Percentiles rank a stretch among this genome's conserved stretches.
Conservation (phyloP, 352 stramenopile genomes). For the Phytophthora ramorum region DNA sequence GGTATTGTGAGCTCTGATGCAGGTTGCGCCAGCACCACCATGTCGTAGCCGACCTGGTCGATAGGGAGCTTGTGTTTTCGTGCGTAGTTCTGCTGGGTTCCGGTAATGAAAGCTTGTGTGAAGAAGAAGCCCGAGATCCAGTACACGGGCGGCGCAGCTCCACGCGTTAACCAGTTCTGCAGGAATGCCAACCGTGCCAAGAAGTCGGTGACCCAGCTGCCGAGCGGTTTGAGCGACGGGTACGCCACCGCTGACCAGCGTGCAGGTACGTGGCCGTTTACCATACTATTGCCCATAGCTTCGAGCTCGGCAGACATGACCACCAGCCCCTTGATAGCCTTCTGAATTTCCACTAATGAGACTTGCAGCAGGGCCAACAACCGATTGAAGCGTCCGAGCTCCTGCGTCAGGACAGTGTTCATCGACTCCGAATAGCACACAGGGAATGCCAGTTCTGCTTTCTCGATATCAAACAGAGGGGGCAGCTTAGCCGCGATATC, state of each 20-base stretch:
- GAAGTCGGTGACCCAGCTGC: conserved; percentile 93
- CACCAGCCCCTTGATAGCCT: conserved; percentile 92
- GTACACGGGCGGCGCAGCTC: conserved; percentile 83
- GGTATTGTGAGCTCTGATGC: conserved; percentile 50
- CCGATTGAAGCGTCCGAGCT: conserved; percentile 93
- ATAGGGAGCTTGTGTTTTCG: conserved; percentile 92
- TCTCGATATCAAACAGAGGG: conserved; percentile 91
- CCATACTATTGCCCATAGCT: conserved; percentile 94
- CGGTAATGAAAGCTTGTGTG: conserved; percentile 95
- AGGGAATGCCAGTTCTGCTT: conserved; percentile 86
- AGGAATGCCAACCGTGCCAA: conserved; percentile 83
- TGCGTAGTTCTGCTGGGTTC: conserved; percentile 94
- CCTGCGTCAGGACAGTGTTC: conserved; percentile 91
- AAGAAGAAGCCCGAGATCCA: conserved; percentile 97
- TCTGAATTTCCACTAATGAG: conserved; percentile 90
- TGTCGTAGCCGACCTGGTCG: conserved; percentile 92
- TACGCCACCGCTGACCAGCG: conserved; percentile 90
- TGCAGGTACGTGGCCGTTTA: conserved; percentile 89
- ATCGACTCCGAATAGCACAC: conserved; percentile 88
- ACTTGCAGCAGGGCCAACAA: conserved; percentile 79
- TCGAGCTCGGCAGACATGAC: conserved; percentile 94
- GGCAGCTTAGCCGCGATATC: conserved; percentile 86
- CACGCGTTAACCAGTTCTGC: conserved; percentile 83
- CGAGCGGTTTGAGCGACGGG: conserved; percentile 92
- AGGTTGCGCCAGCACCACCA: conserved; percentile 71